Conservation (phyloP, 768 basidiomycete species). For the Mycena haematopus region DNA sequence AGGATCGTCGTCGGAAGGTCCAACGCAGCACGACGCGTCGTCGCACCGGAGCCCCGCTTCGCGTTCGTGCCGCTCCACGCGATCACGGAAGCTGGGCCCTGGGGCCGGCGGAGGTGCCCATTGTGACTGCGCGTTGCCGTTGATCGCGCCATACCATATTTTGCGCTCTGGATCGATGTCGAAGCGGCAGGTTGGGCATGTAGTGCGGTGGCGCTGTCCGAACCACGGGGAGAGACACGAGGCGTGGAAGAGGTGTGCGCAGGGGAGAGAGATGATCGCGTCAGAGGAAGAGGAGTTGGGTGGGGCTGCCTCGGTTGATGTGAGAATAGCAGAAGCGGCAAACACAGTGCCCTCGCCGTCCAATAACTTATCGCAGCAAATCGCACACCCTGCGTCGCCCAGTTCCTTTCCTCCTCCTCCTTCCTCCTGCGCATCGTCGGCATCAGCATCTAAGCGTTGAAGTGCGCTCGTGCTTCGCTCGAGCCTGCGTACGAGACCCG, state of each 20-base stretch:
- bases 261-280: background rate
- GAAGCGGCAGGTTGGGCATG: background rate
- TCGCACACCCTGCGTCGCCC: background rate
- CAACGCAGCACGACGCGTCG: background rate
- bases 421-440: no score
- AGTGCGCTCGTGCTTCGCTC: background rate
- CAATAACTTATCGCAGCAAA: background rate
- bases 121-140: background rate
- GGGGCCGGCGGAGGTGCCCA: background rate
- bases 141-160: background rate
- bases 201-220: background rate
- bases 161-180: background rate
- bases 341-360: background rate
- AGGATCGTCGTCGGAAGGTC: background rate
- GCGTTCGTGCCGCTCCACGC: background rate
- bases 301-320: background rate
- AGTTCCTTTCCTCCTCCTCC: background rate
- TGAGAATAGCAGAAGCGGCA: background rate
- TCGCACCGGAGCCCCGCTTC: background rate
- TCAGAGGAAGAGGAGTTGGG: no score
- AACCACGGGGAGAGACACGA: background rate
- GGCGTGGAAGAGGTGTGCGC: background rate
- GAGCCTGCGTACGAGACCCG: background rate
- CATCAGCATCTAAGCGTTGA: background rate
- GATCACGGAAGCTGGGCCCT: background rate